These are phyloP conservation scores for Gomphus bonarii DNA, from an alignment of 1,284 basidiomycete genomes.

Conservation along the genomic window DNA sequence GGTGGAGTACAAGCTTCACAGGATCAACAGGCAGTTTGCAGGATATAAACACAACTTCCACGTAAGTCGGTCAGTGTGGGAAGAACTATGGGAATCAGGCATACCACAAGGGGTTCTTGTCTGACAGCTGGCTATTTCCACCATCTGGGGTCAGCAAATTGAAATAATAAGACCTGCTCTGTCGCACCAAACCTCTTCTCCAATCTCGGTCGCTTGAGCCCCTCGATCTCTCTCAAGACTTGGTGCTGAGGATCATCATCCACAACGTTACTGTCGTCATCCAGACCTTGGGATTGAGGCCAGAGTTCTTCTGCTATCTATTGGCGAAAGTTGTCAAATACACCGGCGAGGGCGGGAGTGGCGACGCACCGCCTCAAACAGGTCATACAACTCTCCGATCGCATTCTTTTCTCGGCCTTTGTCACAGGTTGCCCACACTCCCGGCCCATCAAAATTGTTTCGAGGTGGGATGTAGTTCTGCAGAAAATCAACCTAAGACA, in stretches of 20 bases:
- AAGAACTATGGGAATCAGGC: constrained; percentile 14
- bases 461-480: constrained; percentile 6
- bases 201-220: constrained; percentile 52
- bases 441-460: constrained; percentile 56
- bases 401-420: constrained; percentile 73
- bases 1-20: constrained; percentile 54
- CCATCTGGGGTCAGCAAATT: background rate
- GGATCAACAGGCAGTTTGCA: constrained; percentile 70
- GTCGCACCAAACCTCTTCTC: constrained; percentile 56
- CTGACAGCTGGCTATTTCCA: constrained; percentile 49
- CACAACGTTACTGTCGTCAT: constrained; percentile 25
- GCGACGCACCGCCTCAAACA: constrained; percentile 61
- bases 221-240: constrained; percentile 57
- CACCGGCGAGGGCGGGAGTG: background rate
- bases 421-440: constrained; percentile 72
- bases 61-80: constrained; percentile 6
- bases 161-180: constrained; percentile 1
- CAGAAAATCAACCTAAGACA: background rate
- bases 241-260: constrained; percentile 49
- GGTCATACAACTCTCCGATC: constrained; percentile 62
- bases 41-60: constrained; percentile 65
- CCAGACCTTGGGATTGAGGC: constrained; percentile 32
- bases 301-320: constrained; percentile 64
- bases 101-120: constrained; percentile 71
- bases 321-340: background rate